These are phyloP conservation scores for Penicillium sp. DNA, from an alignment of 2,329 filamentous ascomycete species.

Conservation along the genomic window DNA sequence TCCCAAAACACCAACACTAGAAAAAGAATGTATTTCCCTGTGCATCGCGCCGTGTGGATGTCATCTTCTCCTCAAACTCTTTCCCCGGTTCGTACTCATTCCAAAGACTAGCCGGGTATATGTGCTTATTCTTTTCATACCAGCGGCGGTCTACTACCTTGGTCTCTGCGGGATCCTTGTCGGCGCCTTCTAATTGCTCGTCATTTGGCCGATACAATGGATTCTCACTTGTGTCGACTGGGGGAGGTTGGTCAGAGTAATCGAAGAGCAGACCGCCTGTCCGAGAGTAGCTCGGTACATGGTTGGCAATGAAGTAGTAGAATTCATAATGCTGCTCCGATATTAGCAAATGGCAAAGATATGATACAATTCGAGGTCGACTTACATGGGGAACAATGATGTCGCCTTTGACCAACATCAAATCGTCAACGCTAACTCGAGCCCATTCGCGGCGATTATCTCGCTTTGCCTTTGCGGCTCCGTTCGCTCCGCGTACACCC, in stretches of 20 bases:
- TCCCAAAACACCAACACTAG: conserved; percentile 14
- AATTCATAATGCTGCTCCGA: conserved; percentile 80
- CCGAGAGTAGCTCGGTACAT: conserved; percentile 57
- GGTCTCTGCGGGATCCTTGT: conserved; percentile 72
- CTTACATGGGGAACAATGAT: conserved; percentile 91
- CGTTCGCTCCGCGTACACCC: conserved; percentile 60
- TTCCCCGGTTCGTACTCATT: conserved; percentile 87
- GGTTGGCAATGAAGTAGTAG: conserved; percentile 90
- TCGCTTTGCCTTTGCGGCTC: conserved; percentile 43
- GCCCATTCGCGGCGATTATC: conserved; percentile 78
- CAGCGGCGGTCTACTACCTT: conserved; percentile 94
- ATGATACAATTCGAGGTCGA: conserved; percentile 20
- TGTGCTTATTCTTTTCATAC: conserved; percentile 98
- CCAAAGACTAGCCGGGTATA: conserved; percentile 94
- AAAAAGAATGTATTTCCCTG: conserved; percentile 95
- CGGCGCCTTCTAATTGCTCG: conserved; percentile 63
- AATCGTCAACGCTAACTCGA: conserved; percentile 84
- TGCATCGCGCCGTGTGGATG: conserved; percentile 69
- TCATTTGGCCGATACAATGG: conserved; percentile 46
- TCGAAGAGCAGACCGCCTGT: conserved; percentile 74
- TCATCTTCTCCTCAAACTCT: conserved; percentile 61
- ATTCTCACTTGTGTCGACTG: conserved; percentile 33
- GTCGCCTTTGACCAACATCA: conserved; percentile 85
- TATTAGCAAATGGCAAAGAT: background rate
- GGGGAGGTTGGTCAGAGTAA: conserved; percentile 52